Percentiles rank a stretch among this genome's conserved stretches.
phyloP scores from a whole-genome alignment of 225 moss, liverwort and hornwort genomes.

The Antitrichia curtipendula region DNA sequence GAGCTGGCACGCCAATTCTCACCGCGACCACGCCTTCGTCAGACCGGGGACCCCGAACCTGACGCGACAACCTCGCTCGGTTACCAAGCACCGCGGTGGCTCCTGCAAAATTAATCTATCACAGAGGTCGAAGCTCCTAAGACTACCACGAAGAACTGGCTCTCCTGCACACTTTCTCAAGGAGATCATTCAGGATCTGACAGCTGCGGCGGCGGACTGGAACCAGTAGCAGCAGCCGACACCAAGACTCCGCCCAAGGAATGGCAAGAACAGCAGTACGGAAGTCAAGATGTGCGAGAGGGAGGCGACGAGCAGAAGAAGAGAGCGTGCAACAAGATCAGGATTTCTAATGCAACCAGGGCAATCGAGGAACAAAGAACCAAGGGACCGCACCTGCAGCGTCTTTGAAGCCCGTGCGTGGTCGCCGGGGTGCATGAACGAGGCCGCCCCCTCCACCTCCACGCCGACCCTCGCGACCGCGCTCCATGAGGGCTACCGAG shows the following conservation, averaged over 20 bases:
- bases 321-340: slow-evolving; percentile 1
- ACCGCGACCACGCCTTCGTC: not conserved
- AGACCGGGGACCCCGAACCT: not conserved
- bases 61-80: not conserved
- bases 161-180: not conserved
- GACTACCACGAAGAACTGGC: not conserved
- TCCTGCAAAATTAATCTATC: not conserved
- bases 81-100: not conserved
- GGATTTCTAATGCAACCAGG: slow-evolving; percentile 1
- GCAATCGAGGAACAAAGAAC: not conserved
- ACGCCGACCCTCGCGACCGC: not conserved
- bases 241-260: not conserved
- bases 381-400: not conserved
- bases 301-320: not conserved
- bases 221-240: not conserved
- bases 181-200: slow-evolving; percentile 16
- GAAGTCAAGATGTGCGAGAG: not conserved
- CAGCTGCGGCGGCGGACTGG: not conserved
- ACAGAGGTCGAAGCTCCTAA: not conserved
- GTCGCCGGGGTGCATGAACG: not conserved
- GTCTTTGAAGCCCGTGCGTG: not conserved
- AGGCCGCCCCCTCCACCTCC: not conserved
- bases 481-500: slow-evolving; percentile 12
- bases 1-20: not conserved
- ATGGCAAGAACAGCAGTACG: not conserved